Evolutionary conservation across 306 rosid genomes (phyloP).

Genomic region (Malus sieversii): DNA sequence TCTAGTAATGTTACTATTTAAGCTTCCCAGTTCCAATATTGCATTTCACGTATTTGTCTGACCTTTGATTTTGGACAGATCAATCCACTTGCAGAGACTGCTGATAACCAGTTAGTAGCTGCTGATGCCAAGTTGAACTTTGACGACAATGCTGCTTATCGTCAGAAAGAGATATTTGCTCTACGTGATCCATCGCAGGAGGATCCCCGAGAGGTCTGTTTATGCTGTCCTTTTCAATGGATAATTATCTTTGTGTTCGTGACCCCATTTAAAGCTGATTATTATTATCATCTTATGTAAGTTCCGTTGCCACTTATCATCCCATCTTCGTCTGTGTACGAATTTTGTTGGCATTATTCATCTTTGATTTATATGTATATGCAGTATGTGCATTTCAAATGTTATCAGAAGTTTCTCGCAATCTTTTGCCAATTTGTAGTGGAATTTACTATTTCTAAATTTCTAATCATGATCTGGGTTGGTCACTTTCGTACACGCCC

Average conservation of each 20-base stretch:
- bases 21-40: neutral
- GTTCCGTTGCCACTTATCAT: neutral
- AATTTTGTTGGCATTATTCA: neutral
- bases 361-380: neutral
- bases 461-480: neutral
- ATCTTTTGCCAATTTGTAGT: neutral
- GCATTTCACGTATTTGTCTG: neutral
- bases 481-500: neutral
- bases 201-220: constrained; percentile 93
- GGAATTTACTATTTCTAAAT: neutral
- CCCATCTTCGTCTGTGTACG: neutral
- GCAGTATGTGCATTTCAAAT: neutral
- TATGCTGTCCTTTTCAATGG: neutral
- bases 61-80: constrained; percentile 45
- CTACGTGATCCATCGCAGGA: constrained; percentile 97
- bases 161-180: constrained; percentile 74
- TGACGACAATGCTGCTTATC: constrained; percentile 95
- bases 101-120: constrained; percentile 92
- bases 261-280: neutral
- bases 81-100: constrained; percentile 93
- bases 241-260: neutral
- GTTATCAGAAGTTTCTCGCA: neutral
- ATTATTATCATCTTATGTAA: neutral
- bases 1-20: neutral
- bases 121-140: constrained; percentile 99